These are phyloP conservation scores for Taphrina populina DNA, from an alignment of 1,139 yeast genomes.

Conservation along the genomic window DNA sequence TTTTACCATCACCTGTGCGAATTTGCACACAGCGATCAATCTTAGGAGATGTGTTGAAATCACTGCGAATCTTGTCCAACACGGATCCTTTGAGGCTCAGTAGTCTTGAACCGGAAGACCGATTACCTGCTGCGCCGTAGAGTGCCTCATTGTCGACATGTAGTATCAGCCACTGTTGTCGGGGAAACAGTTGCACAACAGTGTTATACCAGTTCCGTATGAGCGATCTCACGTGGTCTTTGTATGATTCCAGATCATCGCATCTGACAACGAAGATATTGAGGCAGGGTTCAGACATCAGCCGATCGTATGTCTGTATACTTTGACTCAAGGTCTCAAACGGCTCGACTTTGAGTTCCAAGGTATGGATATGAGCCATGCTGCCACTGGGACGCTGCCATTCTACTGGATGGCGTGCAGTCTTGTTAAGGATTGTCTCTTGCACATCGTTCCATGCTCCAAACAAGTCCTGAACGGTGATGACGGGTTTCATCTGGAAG, in stretches of 20 bases:
- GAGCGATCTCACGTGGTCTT: slow-evolving; percentile 75
- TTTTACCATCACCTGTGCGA: slow-evolving; percentile 46
- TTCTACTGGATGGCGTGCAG: neutral
- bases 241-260: slow-evolving; percentile 67
- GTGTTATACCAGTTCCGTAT: slow-evolving; percentile 74
- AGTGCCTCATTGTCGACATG: slow-evolving; percentile 41
- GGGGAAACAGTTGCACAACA: slow-evolving; percentile 51
- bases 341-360: neutral
- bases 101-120: slow-evolving; percentile 43
- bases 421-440: neutral
- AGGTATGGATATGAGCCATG: neutral
- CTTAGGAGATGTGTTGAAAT: slow-evolving; percentile 51
- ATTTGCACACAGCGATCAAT: slow-evolving; percentile 46
- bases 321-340: neutral
- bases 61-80: slow-evolving; percentile 64
- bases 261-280: slow-evolving; percentile 69
- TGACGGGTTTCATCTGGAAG: too few relatives aligned
- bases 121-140: slow-evolving; percentile 27
- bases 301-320: slow-evolving; percentile 44
- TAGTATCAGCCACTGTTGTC: slow-evolving; percentile 66
- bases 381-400: slow-evolving; percentile 3
- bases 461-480: slow-evolving; percentile 10
- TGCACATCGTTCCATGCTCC: slow-evolving; percentile 7
- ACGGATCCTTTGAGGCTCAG: slow-evolving; percentile 56
- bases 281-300: too few relatives aligned